These are phyloP conservation scores for Lasiosphaeris hirsuta DNA, from an alignment of 495 filamentous ascomycete species.

Conservation along the genomic window DNA sequence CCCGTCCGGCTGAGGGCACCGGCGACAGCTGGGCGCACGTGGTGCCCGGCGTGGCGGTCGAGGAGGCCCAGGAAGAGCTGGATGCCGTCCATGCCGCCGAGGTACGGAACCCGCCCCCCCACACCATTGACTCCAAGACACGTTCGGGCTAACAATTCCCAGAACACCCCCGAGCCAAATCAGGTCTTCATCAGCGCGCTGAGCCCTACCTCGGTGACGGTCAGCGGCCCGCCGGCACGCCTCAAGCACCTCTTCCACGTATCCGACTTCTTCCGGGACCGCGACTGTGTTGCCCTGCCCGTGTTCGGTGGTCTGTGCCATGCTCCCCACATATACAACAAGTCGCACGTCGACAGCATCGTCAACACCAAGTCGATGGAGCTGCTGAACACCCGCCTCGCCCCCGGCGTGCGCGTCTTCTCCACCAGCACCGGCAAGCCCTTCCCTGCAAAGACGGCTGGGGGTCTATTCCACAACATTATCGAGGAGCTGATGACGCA, in stretches of 20 bases:
- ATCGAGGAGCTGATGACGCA: slow-evolving; percentile 33
- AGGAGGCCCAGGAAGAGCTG: slow-evolving; percentile 33
- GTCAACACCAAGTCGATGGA: slow-evolving; percentile 12
- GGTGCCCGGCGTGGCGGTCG: slow-evolving; percentile 39
- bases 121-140: no score
- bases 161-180: slow-evolving; percentile 17
- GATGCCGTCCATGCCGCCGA: slow-evolving; percentile 18
- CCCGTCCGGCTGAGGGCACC: slow-evolving; percentile 27
- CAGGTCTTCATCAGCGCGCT: slow-evolving; percentile 17
- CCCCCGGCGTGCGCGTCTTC: slow-evolving; percentile 16
- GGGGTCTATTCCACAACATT: slow-evolving; percentile 30
- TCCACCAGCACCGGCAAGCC: slow-evolving; percentile 22
- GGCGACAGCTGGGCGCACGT: slow-evolving; percentile 40
- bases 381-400: not conserved
- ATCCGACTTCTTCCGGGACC: slow-evolving; percentile 9
- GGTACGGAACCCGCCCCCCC: no score
- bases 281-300: slow-evolving; percentile 53
- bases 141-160: no score
- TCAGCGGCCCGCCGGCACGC: slow-evolving; percentile 34
- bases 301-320: slow-evolving; percentile 13
- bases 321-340: slow-evolving; percentile 40
- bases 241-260: slow-evolving; percentile 7
- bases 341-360: slow-evolving; percentile 26
- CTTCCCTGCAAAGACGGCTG: slow-evolving; percentile 15
- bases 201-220: slow-evolving; percentile 36